Base-by-base conservation (phyloP, 75 land plant genomes). In the Gnetum montanum region DNA sequence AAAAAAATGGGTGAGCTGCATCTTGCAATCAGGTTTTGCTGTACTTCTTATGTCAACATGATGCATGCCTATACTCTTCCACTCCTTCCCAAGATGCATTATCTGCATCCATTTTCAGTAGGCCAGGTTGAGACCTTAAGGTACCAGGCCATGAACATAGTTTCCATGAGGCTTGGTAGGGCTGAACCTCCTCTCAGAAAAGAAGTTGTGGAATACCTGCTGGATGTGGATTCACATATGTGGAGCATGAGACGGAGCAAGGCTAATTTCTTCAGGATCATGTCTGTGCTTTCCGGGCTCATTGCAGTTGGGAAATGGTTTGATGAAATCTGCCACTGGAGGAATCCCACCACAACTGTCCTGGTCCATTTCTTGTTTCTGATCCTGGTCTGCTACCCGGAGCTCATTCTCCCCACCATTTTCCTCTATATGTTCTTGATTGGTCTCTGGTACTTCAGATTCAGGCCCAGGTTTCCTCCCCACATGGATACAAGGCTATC, bases 231-330 rank as follows among this genome's bases (percentile, higher is more conserved):
- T 50, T 80, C 80, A 15, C 84, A 83, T 60, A 76, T 80, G 84
- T 83, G 87, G 87, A 80, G 84, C 55, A 83, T 83, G 87, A 53
- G 87, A 30, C 58, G 77, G 46, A 83, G 87, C 65, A 83, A 83
- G 33, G 84, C 82, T 3, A 83, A 83, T 48, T 83, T 71, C 61
- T 80, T 74, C 62, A 36, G 87, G 4, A 70, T 83, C 33, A 65
- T 83, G 76, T 57, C 76, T 1, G 61, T 83, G 8, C 57, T 80
- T 13, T 71, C 84, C 0, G 80, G 76, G 6, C 31, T 51, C 18
- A 38, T 80, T 12, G 36, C 65, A 2, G 40, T 67, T 2, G 49
- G 60, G 16, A 53, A 52, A 25, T 83, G 84, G 87, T 60, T 83
- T 54, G 48, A 46, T 24, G 74, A 76, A 22, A 71, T 83, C 7